phyloP scores from a whole-genome alignment of 306 rosid species.

The Inga oerstediana region DNA sequence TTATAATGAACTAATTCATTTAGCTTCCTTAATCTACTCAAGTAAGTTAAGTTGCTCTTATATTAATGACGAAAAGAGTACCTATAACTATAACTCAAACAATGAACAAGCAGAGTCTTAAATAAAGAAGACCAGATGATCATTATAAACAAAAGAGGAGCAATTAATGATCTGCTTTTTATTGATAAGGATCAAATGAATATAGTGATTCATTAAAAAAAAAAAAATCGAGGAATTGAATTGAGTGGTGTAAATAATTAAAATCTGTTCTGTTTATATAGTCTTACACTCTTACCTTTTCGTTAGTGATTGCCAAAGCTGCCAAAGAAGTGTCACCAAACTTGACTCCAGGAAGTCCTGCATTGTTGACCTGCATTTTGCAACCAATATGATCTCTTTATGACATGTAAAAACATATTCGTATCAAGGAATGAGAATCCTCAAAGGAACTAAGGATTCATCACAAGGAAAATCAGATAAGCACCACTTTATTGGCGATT shows the following conservation, averaged over 20 bases:
- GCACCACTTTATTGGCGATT: not conserved
- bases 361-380: conserved; percentile 36
- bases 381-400: not conserved
- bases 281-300: not conserved
- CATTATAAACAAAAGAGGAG: not conserved
- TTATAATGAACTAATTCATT: too few relatives aligned
- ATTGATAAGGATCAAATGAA: not conserved
- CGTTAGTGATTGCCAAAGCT: not conserved
- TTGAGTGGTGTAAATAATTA: not conserved
- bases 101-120: not conserved
- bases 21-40: too few relatives aligned
- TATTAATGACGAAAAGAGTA: too few relatives aligned
- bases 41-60: too few relatives aligned
- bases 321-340: not conserved
- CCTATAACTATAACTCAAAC: not conserved
- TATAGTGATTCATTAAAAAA: not conserved
- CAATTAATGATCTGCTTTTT: not conserved
- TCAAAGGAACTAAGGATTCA: not conserved
- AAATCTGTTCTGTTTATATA: not conserved
- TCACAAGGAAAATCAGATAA: not conserved
- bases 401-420: not conserved
- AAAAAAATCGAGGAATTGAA: not conserved
- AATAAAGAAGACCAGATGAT: not conserved
- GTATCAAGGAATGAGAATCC: not conserved
- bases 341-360: conserved; percentile 29